A percentile compares a stretch with the other conserved stretches of the same genome.
phyloP scores from a whole-genome alignment of 2,329 filamentous ascomycete genomes.

The Chaetomiaceae sp. region DNA sequence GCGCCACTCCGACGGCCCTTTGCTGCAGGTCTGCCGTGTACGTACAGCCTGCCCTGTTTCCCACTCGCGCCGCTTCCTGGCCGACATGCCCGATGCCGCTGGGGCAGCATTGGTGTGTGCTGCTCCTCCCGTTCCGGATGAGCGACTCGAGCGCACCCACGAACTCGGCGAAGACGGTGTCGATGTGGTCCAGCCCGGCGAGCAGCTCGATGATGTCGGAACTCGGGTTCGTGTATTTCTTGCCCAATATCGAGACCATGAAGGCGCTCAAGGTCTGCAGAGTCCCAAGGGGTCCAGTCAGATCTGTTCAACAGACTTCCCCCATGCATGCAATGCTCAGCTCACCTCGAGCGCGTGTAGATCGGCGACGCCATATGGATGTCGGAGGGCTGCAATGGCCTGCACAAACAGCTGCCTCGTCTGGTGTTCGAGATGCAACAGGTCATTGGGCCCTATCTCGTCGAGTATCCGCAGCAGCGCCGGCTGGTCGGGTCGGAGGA shows the following conservation, averaged over 20 bases:
- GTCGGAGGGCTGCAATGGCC: slow-evolving; percentile 65
- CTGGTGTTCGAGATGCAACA: slow-evolving; percentile 71
- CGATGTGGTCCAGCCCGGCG: slow-evolving; percentile 83
- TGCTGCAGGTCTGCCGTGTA: slow-evolving; percentile 60
- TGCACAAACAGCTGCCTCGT: slow-evolving; percentile 73
- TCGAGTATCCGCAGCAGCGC: slow-evolving; percentile 65
- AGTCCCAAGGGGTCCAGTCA: background rate
- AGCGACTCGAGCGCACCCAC: slow-evolving; percentile 76
- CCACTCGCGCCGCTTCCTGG: slow-evolving; percentile 6
- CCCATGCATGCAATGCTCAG: no score
- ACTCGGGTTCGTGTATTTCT: slow-evolving; percentile 91
- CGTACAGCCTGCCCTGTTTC: slow-evolving; percentile 12
- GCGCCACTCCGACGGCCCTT: slow-evolving; percentile 74
- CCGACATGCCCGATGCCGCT: slow-evolving; percentile 16
- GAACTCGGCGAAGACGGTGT: slow-evolving; percentile 82
- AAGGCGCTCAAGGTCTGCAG: slow-evolving; percentile 88
- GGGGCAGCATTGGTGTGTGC: slow-evolving; percentile 15
- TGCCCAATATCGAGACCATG: slow-evolving; percentile 73
- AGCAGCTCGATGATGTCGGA: slow-evolving; percentile 90
- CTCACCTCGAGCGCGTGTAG: slow-evolving; percentile 82
- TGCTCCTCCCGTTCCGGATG: slow-evolving; percentile 66
- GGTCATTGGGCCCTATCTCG: slow-evolving; percentile 65
- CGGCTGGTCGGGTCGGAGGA: slow-evolving; percentile 72
- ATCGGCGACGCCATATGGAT: slow-evolving; percentile 54
- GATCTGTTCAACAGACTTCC: no score